A percentile compares a stretch with the other conserved stretches of the same genome.
These are phyloP conservation scores for Penicillium sp. DNA, from an alignment of 2,329 filamentous ascomycete genomes.

Conservation along the genomic window DNA sequence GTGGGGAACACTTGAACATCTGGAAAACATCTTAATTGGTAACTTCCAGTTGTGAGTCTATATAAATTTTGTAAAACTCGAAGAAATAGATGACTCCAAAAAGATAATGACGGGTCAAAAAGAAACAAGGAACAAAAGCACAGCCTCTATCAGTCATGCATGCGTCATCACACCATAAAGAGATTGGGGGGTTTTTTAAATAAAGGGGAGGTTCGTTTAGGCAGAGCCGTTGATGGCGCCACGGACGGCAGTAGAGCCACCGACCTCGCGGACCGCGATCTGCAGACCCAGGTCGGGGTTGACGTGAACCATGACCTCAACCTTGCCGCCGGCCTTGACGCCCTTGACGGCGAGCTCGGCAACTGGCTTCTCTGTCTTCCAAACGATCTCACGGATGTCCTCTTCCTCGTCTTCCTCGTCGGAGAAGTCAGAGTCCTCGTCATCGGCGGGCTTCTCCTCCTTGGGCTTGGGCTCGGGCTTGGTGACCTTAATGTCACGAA, in stretches of 20 bases:
- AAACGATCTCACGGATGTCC: constrained; percentile 86
- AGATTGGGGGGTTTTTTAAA: constrained; percentile 21
- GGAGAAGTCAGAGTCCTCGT: constrained; percentile 65
- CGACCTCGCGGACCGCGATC: constrained; percentile 81
- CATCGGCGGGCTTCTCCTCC: constrained; percentile 61
- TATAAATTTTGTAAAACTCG: constrained; percentile 16
- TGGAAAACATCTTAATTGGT: constrained; percentile 19
- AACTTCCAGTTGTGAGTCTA: constrained; percentile 24
- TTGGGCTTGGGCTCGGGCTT: constrained; percentile 81
- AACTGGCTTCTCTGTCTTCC: constrained; percentile 82
- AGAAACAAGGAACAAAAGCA: constrained; percentile 21
- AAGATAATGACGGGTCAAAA: constrained; percentile 21
- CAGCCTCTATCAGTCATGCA: constrained; percentile 33
- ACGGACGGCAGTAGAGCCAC: constrained; percentile 81
- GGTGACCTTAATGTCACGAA: constrained; percentile 89
- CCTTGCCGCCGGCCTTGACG: constrained; percentile 84
- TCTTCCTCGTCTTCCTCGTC: constrained; percentile 70
- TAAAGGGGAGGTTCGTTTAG: constrained; percentile 13
- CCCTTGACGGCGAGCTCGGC: constrained; percentile 84
- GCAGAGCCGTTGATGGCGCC: constrained; percentile 56
- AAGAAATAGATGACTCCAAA: constrained; percentile 25
- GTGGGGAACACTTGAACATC: constrained; percentile 1
- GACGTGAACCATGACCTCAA: constrained; percentile 93
- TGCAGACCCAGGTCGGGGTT: constrained; percentile 77
- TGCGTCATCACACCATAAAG: constrained; percentile 33